These are phyloP conservation scores for Microcera coccophila DNA, from an alignment of 2,329 filamentous ascomycete species.

Conservation along the genomic window DNA sequence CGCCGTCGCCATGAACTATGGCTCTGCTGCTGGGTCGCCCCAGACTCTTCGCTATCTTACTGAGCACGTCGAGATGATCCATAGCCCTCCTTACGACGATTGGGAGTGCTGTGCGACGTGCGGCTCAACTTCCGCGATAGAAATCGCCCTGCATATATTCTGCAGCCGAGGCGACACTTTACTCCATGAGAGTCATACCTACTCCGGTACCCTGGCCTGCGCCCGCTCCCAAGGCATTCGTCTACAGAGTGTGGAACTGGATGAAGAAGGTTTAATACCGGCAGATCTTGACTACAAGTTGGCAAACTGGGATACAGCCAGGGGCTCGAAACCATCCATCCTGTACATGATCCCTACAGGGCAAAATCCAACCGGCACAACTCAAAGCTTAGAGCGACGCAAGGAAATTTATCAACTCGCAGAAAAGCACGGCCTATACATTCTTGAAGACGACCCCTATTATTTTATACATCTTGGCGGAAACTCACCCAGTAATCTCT, in stretches of 20 bases:
- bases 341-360: slow-evolving; percentile 63
- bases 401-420: slow-evolving; percentile 68
- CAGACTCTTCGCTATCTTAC: slow-evolving; percentile 68
- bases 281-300: slow-evolving; percentile 60
- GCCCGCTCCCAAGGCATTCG: not conserved
- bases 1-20: slow-evolving; percentile 66
- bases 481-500: slow-evolving; percentile 10
- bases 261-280: slow-evolving; percentile 57
- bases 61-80: slow-evolving; percentile 72
- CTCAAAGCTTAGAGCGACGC: slow-evolving; percentile 61
- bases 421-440: slow-evolving; percentile 72
- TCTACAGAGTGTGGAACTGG: not conserved
- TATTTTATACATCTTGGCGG: slow-evolving; percentile 71
- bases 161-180: slow-evolving; percentile 59
- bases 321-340: slow-evolving; percentile 43
- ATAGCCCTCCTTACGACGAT: slow-evolving; percentile 68
- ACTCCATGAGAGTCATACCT: slow-evolving; percentile 60
- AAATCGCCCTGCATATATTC: slow-evolving; percentile 64
- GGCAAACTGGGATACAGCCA: slow-evolving; percentile 56
- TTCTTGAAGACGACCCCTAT: slow-evolving; percentile 85
- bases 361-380: slow-evolving; percentile 81
- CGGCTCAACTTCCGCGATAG: slow-evolving; percentile 65
- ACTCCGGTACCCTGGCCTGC: slow-evolving; percentile 34
- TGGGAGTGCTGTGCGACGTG: slow-evolving; percentile 66
- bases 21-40: slow-evolving; percentile 66